Percentiles rank a stretch among this genome's conserved stretches.
Evolutionary conservation across 805 yeast genomes (phyloP).

Genomic region (Zygosaccharomyces lentus): DNA sequence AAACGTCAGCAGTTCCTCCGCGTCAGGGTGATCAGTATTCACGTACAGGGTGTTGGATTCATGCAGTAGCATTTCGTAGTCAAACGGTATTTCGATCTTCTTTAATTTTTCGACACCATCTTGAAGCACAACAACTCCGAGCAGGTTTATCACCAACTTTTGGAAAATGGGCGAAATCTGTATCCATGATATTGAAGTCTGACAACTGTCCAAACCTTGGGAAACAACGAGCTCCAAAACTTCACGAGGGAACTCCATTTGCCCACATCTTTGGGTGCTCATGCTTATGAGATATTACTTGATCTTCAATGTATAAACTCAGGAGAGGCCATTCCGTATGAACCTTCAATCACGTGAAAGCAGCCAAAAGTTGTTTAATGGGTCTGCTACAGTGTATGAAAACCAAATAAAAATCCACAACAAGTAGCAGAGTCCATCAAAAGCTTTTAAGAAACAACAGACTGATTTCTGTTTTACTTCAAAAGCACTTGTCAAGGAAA

Average conservation of each 20-base stretch:
- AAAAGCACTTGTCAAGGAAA: no score
- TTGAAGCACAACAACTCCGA: slow-evolving; percentile 25
- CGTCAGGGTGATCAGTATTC: slow-evolving; percentile 14
- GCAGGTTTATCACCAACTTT: slow-evolving; percentile 11
- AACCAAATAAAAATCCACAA: neutral
- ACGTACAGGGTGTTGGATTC: slow-evolving; percentile 14
- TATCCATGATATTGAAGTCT: slow-evolving; percentile 26
- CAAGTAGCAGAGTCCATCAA: no score
- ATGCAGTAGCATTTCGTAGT: slow-evolving; percentile 15
- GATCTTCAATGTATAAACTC: neutral
- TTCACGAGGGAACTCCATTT: slow-evolving; percentile 27
- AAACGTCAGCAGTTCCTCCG: slow-evolving; percentile 10
- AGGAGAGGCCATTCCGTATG: neutral
- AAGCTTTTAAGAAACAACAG: no score
- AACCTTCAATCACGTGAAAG: neutral
- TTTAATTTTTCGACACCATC: slow-evolving; percentile 12
- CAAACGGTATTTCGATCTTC: slow-evolving; percentile 9
- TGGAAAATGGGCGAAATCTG: slow-evolving; percentile 16
- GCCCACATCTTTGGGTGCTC: neutral
- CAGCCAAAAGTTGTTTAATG: neutral
- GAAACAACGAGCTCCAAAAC: slow-evolving; percentile 23
- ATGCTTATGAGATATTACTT: neutral
- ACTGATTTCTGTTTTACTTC: no score
- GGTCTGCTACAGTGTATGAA: neutral
- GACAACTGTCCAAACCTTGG: slow-evolving; percentile 23